A percentile compares a stretch with the other conserved stretches of the same genome.
Evolutionary conservation across 2,329 filamentous ascomycete genomes (phyloP).

Genomic region (Mycosphaerella sp.): DNA sequence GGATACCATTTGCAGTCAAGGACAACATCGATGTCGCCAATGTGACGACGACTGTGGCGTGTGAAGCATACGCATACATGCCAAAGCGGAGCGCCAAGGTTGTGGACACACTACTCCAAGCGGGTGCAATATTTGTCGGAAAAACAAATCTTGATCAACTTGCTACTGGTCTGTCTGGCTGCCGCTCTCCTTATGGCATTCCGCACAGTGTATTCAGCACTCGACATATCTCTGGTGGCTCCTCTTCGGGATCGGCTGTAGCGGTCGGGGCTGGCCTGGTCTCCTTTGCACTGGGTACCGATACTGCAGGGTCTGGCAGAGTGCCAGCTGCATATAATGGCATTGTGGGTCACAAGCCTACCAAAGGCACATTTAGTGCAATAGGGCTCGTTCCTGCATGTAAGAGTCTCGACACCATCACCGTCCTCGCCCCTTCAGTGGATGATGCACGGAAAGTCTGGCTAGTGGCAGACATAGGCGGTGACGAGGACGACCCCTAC

Average conservation of each 20-base stretch:
- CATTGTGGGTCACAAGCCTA: conserved; percentile 47
- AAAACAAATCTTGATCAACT: conserved; percentile 59
- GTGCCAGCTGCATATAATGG: conserved; percentile 52
- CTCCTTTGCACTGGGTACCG: conserved; percentile 52
- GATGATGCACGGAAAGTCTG: conserved; percentile 47
- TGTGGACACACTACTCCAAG: conserved; percentile 45
- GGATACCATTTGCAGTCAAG: conserved; percentile 53
- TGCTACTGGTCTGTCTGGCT: conserved; percentile 56
- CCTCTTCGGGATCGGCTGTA: conserved; percentile 52
- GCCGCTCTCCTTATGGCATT: conserved; percentile 53
- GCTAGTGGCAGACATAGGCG: conserved; percentile 42
- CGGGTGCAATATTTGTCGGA: conserved; percentile 54
- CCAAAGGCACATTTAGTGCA: conserved; percentile 48
- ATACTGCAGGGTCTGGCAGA: conserved; percentile 51
- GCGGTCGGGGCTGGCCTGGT: conserved; percentile 50
- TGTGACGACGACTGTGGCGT: conserved; percentile 48
- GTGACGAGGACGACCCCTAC: conserved; percentile 48
- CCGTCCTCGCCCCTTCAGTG: conserved; percentile 48
- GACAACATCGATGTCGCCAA: conserved; percentile 51
- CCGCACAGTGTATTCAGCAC: conserved; percentile 49
- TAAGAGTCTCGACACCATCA: conserved; percentile 52
- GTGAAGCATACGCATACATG: conserved; percentile 45
- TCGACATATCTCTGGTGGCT: conserved; percentile 51
- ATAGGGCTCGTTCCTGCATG: conserved; percentile 51
- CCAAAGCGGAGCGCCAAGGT: conserved; percentile 46